Evolutionary conservation across 768 basidiomycete genomes (phyloP).

Genomic region (Russula emetica): DNA sequence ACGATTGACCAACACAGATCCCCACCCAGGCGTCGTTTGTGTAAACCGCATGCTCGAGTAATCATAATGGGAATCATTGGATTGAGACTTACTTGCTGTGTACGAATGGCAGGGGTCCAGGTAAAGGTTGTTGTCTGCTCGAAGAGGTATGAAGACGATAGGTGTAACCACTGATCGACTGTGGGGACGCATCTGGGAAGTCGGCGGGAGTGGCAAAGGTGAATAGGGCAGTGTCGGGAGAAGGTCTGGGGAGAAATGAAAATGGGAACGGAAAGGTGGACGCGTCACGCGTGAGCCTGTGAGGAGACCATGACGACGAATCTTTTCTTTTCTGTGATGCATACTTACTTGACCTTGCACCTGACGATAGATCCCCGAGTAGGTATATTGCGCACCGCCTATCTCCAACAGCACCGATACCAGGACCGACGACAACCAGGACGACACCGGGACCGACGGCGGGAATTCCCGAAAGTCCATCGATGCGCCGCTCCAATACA

Average conservation of each 20-base stretch:
- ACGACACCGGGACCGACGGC: not conserved
- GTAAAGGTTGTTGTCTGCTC: conserved; percentile 77
- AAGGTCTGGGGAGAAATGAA: too few relatives aligned
- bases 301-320: too few relatives aligned
- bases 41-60: conserved; percentile 35
- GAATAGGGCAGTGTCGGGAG: too few relatives aligned
- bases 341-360: not conserved
- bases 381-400: not conserved
- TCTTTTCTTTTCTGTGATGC: not conserved
- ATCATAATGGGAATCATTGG: conserved; percentile 52
- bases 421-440: too few relatives aligned
- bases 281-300: too few relatives aligned
- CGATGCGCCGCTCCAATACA: not conserved
- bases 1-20: conserved; percentile 15
- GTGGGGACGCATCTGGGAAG: conserved; percentile 56
- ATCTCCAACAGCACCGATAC: not conserved
- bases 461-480: not conserved
- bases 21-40: conserved; percentile 15
- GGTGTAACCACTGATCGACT: conserved; percentile 89
- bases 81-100: conserved; percentile 40
- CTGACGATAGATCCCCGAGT: not conserved
- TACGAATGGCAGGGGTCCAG: conserved; percentile 77
- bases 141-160: conserved; percentile 89
- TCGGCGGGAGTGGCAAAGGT: too few relatives aligned
- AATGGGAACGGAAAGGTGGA: too few relatives aligned